A percentile compares a stretch with the other conserved stretches of the same genome.
These are phyloP conservation scores for Trametes cinnabarina DNA, from an alignment of 768 basidiomycete genomes.

Conservation along the genomic window DNA sequence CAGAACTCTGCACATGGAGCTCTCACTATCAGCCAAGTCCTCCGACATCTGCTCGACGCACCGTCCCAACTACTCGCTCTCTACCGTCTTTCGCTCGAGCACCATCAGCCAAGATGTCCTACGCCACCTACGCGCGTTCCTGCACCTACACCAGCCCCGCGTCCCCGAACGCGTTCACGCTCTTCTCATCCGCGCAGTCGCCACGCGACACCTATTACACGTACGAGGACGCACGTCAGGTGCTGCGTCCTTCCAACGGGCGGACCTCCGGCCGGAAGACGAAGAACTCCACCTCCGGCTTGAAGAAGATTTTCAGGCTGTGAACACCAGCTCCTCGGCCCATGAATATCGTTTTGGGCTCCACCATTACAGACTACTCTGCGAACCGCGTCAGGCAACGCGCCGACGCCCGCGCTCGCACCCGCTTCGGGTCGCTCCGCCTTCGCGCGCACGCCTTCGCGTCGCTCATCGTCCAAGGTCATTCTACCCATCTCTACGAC, in stretches of 20 bases:
- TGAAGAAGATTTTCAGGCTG: conserved; percentile 25
- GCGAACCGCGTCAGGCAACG: too few species aligned
- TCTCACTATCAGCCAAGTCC: conserved; percentile 3
- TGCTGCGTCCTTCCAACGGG: conserved; percentile 20
- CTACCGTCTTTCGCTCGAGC: background rate
- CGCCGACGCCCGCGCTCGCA: too few species aligned
- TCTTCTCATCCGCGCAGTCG: conserved; percentile 19
- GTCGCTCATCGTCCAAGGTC: too few species aligned
- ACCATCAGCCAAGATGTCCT: conserved; percentile 15
- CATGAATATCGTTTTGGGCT: background rate
- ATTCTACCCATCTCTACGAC: too few species aligned
- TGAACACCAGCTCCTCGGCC: background rate
- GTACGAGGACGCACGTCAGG: conserved; percentile 23
- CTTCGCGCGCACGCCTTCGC: too few species aligned
- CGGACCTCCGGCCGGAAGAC: conserved; percentile 10
- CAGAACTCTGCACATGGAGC: background rate
- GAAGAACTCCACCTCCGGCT: conserved; percentile 10
- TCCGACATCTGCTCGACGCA: background rate
- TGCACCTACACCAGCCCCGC: conserved; percentile 19
- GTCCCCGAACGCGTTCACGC: conserved; percentile 20
- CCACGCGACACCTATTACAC: conserved; percentile 22
- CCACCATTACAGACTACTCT: too few species aligned
- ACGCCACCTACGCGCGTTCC: conserved; percentile 10
- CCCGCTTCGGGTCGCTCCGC: too few species aligned
- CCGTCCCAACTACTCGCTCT: background rate